phyloP scores from a whole-genome alignment of 345 rosid species.

The Leavenworthia alabamica region DNA sequence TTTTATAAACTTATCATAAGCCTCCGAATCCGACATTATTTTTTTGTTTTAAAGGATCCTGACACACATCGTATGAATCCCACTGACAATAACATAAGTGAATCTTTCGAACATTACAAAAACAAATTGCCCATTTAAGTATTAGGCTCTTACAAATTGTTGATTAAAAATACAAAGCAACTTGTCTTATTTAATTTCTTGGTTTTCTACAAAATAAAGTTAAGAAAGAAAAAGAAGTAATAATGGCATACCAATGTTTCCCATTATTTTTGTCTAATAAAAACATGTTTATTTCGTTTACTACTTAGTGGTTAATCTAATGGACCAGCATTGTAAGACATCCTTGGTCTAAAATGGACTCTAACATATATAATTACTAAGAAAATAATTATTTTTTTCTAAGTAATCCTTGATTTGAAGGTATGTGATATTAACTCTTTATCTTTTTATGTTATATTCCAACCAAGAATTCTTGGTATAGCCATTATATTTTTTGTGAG shows the following conservation, averaged over 20 bases:
- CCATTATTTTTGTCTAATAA: background rate
- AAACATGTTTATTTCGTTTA: constrained; percentile 15
- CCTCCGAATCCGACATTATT: background rate
- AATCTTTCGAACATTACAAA: background rate
- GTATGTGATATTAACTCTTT: background rate
- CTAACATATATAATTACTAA: background rate
- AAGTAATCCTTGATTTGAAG: background rate
- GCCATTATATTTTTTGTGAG: background rate
- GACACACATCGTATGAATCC: background rate
- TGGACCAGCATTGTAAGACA: background rate
- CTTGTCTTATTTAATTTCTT: background rate
- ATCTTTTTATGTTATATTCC: background rate
- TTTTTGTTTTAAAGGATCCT: background rate
- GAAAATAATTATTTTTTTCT: background rate
- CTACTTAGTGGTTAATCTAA: background rate
- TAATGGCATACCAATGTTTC: background rate
- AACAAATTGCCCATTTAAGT: background rate
- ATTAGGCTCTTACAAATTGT: background rate
- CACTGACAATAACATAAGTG: background rate
- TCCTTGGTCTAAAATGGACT: background rate
- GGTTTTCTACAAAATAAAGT: background rate
- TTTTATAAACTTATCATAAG: background rate
- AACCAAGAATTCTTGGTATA: background rate
- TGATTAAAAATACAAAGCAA: background rate
- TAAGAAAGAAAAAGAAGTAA: constrained; percentile 5